Evolutionary conservation across 2,329 filamentous ascomycete species (phyloP).

Genomic region (Ophiocordyceps unilateralis): DNA sequence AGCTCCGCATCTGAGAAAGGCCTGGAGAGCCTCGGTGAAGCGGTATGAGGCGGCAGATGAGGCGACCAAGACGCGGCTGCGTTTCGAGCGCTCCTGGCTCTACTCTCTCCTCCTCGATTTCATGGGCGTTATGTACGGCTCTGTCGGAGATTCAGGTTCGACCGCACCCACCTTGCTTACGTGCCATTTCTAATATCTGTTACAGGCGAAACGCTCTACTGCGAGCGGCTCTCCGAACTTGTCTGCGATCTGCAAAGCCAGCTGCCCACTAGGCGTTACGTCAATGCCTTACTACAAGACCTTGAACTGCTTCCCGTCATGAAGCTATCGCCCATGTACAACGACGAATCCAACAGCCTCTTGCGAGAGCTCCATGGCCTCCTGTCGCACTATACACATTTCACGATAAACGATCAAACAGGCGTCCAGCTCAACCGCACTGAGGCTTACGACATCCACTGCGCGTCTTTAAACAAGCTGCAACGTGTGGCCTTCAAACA

Average conservation of each 20-base stretch:
- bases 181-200: slow-evolving; percentile 5
- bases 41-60: slow-evolving; percentile 79
- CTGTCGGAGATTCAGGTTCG: slow-evolving; percentile 26
- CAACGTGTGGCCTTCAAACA: slow-evolving; percentile 64
- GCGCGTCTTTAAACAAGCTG: slow-evolving; percentile 55
- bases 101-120: slow-evolving; percentile 78
- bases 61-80: slow-evolving; percentile 55
- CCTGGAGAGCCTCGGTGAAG: slow-evolving; percentile 77
- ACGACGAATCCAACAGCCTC: slow-evolving; percentile 55
- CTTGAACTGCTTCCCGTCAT: slow-evolving; percentile 68
- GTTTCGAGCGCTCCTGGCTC: slow-evolving; percentile 88
- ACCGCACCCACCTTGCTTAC: neutral
- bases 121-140: slow-evolving; percentile 50
- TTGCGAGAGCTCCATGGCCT: slow-evolving; percentile 66
- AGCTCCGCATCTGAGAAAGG: slow-evolving; percentile 60
- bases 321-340: slow-evolving; percentile 60
- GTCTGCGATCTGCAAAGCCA: slow-evolving; percentile 84
- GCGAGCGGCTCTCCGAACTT: slow-evolving; percentile 85
- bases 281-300: slow-evolving; percentile 75
- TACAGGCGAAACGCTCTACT: slow-evolving; percentile 57
- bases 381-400: slow-evolving; percentile 74
- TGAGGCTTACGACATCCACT: slow-evolving; percentile 68
- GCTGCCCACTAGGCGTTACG: slow-evolving; percentile 80
- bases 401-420: slow-evolving; percentile 82
- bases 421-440: slow-evolving; percentile 56